These are phyloP conservation scores for Coemansia sp. DNA, from an alignment of 192 early-diverging fungal species.

Conservation along the genomic window DNA sequence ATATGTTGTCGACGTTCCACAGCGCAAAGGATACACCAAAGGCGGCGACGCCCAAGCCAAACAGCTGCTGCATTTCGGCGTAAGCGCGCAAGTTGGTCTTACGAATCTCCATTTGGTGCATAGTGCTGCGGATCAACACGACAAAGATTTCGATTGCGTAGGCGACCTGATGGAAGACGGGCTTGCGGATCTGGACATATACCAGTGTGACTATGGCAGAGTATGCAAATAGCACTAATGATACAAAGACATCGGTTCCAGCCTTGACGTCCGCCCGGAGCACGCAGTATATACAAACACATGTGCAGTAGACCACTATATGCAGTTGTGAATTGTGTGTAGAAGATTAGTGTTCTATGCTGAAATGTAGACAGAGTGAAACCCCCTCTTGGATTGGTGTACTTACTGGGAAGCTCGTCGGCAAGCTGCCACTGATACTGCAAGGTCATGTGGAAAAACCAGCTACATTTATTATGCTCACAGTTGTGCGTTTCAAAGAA, in stretches of 20 bases:
- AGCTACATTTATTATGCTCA: conserved; percentile 29
- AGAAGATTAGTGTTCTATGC: neutral
- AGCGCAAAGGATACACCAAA: conserved; percentile 60
- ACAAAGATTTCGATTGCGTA: conserved; percentile 57
- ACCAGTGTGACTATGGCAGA: conserved; percentile 54
- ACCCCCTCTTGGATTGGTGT: conserved; percentile 7
- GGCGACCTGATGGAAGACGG: conserved; percentile 67
- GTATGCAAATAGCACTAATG: conserved; percentile 54
- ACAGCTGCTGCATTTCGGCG: conserved; percentile 35
- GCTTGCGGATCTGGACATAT: conserved; percentile 66
- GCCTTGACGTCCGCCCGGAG: conserved; percentile 51
- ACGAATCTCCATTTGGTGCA: conserved; percentile 41
- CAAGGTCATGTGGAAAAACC: conserved; percentile 77
- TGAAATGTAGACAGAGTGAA: no score
- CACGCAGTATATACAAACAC: conserved; percentile 55
- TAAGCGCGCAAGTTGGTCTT: conserved; percentile 40
- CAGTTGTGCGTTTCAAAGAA: conserved; percentile 5
- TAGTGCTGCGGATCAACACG: conserved; percentile 50
- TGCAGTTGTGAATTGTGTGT: neutral
- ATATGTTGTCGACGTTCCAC: conserved; percentile 81
- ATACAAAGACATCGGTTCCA: conserved; percentile 40
- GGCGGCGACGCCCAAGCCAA: conserved; percentile 33
- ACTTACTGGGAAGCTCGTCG: conserved; percentile 76
- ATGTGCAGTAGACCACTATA: conserved; percentile 60
- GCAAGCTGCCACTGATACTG: conserved; percentile 67